Evolutionary conservation across 257 asterid species (phyloP), one percentile per base, ranked within the genome.

Genomic region (Solanum tarapatanum): DNA sequence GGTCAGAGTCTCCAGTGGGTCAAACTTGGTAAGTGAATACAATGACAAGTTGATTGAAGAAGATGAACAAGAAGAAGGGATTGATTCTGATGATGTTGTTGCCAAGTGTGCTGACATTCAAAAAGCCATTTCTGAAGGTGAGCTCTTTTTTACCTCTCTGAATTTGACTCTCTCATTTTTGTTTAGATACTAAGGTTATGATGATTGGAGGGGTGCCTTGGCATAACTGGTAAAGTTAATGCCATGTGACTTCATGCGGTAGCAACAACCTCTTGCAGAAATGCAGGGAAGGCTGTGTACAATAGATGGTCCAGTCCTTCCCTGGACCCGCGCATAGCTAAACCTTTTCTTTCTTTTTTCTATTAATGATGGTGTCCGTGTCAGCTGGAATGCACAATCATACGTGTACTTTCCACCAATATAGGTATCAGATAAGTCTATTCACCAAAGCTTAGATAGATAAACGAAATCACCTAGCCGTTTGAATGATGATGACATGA

Each of bases 51-150:
- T 90, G 88, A 90, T 90, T 82, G 91, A 86, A 82, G 91, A 83
- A 75, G 90, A 88, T 64, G 91, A 66, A 76, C 88, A 64, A 75
- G 89, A 87, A 60, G 90, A 88, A 86, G 91, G 91, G 19, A 51
- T 88, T 35, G 87, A 88, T 21, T 24, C 85, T 11, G 87, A 51
- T 28, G 79, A 51, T 12, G 86, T 66, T 60, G 89, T 88, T 88
- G 79, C 33, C 76, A 90, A 90, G 66, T 90, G 91, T 83, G 88
- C 91, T 83, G 91, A 90, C 48, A 90, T 90, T 86, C 91, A 90
- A 36, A 88, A 82, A 72, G 91, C 90, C 80, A 90, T 90, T 82
- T 90, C 91, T 55, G 88, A 66, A 13, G 90, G 91, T 89, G n/a
- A 1, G 82, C 0, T 36, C 51, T 66, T 13, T 1, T 55, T 55